Evolutionary conservation across 2,329 filamentous ascomycete species (phyloP).

Genomic region (Curvularia lunata): DNA sequence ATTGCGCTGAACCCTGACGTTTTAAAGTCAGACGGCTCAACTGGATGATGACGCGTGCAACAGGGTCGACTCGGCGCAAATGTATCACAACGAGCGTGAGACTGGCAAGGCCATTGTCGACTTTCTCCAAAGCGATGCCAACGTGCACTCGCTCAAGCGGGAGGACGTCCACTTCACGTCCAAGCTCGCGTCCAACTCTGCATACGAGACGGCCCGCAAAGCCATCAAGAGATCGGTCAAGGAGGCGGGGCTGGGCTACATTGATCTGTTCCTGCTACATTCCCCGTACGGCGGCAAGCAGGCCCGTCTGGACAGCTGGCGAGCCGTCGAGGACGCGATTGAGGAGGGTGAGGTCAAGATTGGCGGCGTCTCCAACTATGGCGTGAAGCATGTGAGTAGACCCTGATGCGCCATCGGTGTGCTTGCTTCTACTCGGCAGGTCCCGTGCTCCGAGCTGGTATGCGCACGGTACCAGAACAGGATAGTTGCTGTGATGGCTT

Average conservation of each 20-base stretch:
- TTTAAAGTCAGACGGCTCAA: constrained; percentile 26
- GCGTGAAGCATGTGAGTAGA: constrained; percentile 70
- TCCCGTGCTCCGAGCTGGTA: constrained; percentile 7
- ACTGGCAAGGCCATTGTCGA: constrained; percentile 69
- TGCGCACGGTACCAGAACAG: constrained; percentile 9
- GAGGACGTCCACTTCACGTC: constrained; percentile 80
- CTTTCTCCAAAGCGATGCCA: constrained; percentile 59
- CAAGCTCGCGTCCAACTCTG: constrained; percentile 72
- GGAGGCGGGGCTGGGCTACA: constrained; percentile 71
- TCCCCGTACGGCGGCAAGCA: constrained; percentile 76
- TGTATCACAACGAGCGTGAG: constrained; percentile 75
- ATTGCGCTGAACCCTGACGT: constrained; percentile 8
- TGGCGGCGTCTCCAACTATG: constrained; percentile 80
- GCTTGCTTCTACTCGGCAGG: constrained; percentile 13
- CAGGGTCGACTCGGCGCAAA: constrained; percentile 65
- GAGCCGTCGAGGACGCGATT: constrained; percentile 77
- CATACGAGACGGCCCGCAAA: constrained; percentile 70
- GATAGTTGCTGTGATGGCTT: constrained; percentile 2
- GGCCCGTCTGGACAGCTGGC: constrained; percentile 75
- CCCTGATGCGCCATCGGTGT: constrained; percentile 6
- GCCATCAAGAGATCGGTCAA: constrained; percentile 71
- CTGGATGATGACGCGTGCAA: constrained; percentile 24
- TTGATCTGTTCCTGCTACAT: constrained; percentile 81
- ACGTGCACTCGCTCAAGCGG: constrained; percentile 62
- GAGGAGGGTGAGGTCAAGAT: constrained; percentile 71